Conservation (phyloP, 352 stramenopile species). For the Phytophthora hybrid region DNA sequence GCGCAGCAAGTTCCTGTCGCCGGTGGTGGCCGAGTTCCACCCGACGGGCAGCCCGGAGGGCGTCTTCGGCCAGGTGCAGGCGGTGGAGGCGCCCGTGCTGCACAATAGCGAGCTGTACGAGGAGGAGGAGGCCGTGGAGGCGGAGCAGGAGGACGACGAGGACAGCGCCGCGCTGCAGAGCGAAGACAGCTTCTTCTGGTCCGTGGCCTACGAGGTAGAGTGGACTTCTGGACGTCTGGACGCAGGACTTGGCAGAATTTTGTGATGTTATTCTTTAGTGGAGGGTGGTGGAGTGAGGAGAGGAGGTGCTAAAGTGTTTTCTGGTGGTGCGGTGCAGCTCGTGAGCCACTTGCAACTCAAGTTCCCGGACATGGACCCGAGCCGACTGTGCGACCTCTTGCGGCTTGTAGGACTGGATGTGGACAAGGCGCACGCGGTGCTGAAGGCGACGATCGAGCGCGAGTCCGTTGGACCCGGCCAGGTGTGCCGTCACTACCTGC, state of each 20-base stretch:
- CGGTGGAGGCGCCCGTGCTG: slow-evolving; percentile 4
- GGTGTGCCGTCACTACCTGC: slow-evolving; percentile 86
- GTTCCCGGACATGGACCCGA: slow-evolving; percentile 82
- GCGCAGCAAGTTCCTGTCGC: slow-evolving; percentile 39
- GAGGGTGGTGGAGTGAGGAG: background rate
- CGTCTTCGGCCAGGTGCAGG: slow-evolving; percentile 11
- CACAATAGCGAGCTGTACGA: slow-evolving; percentile 26
- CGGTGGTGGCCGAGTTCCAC: slow-evolving; percentile 34
- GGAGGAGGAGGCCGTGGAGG: slow-evolving; percentile 18
- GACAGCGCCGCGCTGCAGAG: slow-evolving; percentile 54
- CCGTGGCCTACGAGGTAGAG: slow-evolving; percentile 82
- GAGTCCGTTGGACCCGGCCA: slow-evolving; percentile 74
- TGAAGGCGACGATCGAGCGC: slow-evolving; percentile 80
- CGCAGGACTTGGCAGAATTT: background rate
- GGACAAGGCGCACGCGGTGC: slow-evolving; percentile 76
- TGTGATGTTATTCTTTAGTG: slow-evolving; percentile 2
- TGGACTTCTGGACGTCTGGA: slow-evolving; percentile 3
- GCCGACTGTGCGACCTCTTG: slow-evolving; percentile 77
- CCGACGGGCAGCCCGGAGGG: slow-evolving; percentile 29
- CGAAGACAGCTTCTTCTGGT: slow-evolving; percentile 90
- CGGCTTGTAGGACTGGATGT: slow-evolving; percentile 77
- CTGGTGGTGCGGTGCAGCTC: slow-evolving; percentile 51
- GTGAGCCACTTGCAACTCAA: slow-evolving; percentile 86
- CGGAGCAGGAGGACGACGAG: slow-evolving; percentile 11
- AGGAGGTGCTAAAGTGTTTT: slow-evolving; percentile 14